phyloP scores from a whole-genome alignment of 805 yeast species.

The Starmerella scarabaei region DNA sequence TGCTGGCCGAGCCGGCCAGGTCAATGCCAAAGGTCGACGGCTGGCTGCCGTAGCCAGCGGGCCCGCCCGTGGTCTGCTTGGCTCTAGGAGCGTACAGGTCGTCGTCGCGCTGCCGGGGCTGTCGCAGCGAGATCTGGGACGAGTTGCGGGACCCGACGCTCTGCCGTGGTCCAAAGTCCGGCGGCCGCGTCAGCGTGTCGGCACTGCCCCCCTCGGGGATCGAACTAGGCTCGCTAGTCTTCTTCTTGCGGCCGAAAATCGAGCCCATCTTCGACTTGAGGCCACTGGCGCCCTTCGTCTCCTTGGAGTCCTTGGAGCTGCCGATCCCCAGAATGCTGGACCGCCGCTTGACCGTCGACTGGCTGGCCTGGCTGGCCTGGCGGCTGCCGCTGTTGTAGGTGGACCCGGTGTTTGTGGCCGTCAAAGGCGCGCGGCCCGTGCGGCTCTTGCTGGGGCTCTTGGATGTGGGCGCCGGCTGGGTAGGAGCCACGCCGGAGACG shows the following conservation, averaged over 20 bases:
- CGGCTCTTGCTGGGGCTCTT: neutral
- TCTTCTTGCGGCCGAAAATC: slow-evolving; percentile 25
- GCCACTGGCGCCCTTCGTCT: slow-evolving; percentile 7
- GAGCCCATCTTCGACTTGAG: slow-evolving; percentile 29
- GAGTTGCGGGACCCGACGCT: slow-evolving; percentile 5
- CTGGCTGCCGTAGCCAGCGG: neutral
- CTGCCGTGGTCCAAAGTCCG: slow-evolving; percentile 16
- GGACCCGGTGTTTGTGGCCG: slow-evolving; percentile 1
- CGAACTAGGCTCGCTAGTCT: neutral
- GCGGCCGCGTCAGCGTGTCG: slow-evolving; percentile 15
- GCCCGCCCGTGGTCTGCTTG: too few species aligned
- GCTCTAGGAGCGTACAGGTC: slow-evolving; percentile 11
- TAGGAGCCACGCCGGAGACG: slow-evolving; percentile 21
- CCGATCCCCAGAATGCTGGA: slow-evolving; percentile 3
- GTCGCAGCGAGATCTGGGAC: slow-evolving; percentile 7
- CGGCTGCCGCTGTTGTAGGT: slow-evolving; percentile 4
- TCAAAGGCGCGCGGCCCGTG: neutral
- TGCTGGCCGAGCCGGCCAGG: neutral
- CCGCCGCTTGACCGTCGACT: slow-evolving; percentile 9
- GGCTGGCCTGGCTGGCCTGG: slow-evolving; percentile 13
- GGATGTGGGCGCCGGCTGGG: slow-evolving; percentile 1
- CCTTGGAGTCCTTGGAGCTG: neutral
- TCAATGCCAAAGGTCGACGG: neutral
- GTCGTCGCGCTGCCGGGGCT: slow-evolving; percentile 5
- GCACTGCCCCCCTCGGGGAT: slow-evolving; percentile 3